Evolutionary conservation across 176 grass and related monocot genomes (phyloP).

Genomic region (Phoenix dactylifera): DNA sequence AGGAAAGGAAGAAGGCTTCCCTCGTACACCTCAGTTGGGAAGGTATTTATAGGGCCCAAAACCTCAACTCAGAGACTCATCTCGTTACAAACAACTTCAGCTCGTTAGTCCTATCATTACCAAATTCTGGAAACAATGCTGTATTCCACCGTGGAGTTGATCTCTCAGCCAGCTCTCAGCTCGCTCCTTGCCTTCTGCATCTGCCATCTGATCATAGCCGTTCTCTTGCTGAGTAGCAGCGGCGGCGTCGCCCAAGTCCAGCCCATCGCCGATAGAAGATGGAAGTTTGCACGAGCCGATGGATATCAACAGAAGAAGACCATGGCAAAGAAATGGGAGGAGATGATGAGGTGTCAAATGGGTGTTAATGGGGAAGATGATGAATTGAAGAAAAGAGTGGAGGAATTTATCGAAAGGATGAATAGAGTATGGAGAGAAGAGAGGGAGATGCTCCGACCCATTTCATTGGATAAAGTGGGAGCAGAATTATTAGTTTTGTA

Average conservation of each 20-base stretch:
- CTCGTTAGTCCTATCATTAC: too few species aligned
- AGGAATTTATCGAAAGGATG: conserved; percentile 77
- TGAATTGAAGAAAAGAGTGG: conserved; percentile 35
- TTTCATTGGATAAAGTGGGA: too few species aligned
- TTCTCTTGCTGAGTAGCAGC: conserved; percentile 26
- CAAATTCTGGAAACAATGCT: too few species aligned
- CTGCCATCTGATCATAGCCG: conserved; percentile 40
- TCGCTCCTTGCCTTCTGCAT: conserved; percentile 46
- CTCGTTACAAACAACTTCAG: too few species aligned
- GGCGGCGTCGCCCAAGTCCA: background rate
- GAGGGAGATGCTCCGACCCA: background rate
- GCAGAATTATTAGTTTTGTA: too few species aligned
- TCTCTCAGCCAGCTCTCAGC: conserved; percentile 1
- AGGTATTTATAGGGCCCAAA: too few species aligned
- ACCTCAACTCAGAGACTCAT: too few species aligned
- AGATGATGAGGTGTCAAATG: background rate
- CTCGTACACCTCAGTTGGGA: too few species aligned
- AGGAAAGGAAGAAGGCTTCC: too few species aligned
- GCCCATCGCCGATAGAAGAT: background rate
- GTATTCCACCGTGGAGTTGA: too few species aligned
- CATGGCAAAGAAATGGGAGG: background rate
- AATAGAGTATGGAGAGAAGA: conserved; percentile 49
- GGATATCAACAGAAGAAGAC: background rate
- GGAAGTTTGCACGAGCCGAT: background rate
- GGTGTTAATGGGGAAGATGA: background rate